Percentiles rank a stretch among this genome's conserved stretches.
Conservation (phyloP, 2,329 filamentous ascomycete genomes). For the Xylaria polymorpha region DNA sequence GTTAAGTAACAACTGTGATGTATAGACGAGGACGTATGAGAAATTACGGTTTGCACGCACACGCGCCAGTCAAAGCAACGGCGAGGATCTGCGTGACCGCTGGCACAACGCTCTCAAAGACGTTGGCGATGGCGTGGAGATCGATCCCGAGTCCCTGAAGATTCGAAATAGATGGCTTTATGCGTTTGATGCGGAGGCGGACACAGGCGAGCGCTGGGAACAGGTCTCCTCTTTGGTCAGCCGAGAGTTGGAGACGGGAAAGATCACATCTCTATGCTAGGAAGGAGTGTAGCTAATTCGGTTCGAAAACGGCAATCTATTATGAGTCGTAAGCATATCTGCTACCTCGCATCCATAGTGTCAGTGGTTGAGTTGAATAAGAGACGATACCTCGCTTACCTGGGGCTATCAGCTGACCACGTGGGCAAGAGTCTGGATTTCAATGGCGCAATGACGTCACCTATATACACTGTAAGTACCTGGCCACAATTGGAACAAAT, state of each 20-base stretch:
- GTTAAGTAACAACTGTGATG: constrained; percentile 4
- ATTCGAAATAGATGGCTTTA: constrained; percentile 62
- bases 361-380: neutral
- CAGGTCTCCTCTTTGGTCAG: constrained; percentile 54
- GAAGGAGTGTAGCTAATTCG: neutral
- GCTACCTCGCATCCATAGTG: neutral
- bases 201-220: constrained; percentile 56
- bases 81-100: constrained; percentile 57
- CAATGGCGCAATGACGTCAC: constrained; percentile 28
- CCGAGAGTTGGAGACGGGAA: constrained; percentile 52
- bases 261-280: constrained; percentile 54
- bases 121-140: constrained; percentile 55
- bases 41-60: constrained; percentile 56
- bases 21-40: constrained; percentile 56
- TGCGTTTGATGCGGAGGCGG: constrained; percentile 59
- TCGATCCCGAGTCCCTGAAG: constrained; percentile 59
- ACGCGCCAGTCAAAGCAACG: constrained; percentile 57
- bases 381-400: neutral
- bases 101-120: constrained; percentile 59
- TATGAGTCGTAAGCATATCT: neutral
- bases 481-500: neutral
- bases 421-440: constrained; percentile 18
- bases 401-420: neutral
- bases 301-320: neutral
- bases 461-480: neutral